These are phyloP conservation scores for Lipomyces mesembrius DNA, from an alignment of 805 yeast species.

Conservation along the genomic window DNA sequence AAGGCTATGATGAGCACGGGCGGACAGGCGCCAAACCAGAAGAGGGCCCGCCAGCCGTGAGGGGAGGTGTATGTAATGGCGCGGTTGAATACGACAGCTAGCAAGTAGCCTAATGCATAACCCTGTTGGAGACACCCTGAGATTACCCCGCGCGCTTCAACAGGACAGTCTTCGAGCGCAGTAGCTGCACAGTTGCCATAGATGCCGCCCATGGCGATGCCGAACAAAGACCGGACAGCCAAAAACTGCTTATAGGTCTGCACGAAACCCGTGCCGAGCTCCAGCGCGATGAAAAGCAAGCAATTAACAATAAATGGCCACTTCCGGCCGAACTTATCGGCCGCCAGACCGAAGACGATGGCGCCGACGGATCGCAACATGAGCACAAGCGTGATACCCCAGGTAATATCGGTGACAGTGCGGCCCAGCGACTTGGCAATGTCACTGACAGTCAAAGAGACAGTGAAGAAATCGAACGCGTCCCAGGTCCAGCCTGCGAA, in stretches of 20 bases:
- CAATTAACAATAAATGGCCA: slow-evolving; percentile 65
- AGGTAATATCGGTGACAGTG: slow-evolving; percentile 59
- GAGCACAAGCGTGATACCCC: slow-evolving; percentile 74
- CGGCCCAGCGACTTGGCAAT: slow-evolving; percentile 56
- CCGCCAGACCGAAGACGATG: slow-evolving; percentile 63
- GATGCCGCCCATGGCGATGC: slow-evolving; percentile 73
- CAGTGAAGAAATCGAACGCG: slow-evolving; percentile 71
- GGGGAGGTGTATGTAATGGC: slow-evolving; percentile 54
- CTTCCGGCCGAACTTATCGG: slow-evolving; percentile 68
- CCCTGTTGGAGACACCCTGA: slow-evolving; percentile 90
- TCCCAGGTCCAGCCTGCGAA: slow-evolving; percentile 73
- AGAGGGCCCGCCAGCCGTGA: slow-evolving; percentile 70
- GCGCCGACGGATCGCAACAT: slow-evolving; percentile 78
- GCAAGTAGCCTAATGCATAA: slow-evolving; percentile 70
- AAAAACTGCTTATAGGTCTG: slow-evolving; percentile 62
- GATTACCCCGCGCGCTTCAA: slow-evolving; percentile 64
- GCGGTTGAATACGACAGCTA: slow-evolving; percentile 65
- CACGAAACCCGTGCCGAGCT: slow-evolving; percentile 69
- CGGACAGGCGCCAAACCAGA: slow-evolving; percentile 76
- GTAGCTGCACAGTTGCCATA: slow-evolving; percentile 69
- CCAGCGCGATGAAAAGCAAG: slow-evolving; percentile 57
- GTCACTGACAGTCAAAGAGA: slow-evolving; percentile 57
- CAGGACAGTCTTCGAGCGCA: slow-evolving; percentile 68
- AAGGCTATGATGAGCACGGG: slow-evolving; percentile 62
- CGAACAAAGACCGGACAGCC: slow-evolving; percentile 66